Evolutionary conservation across 2,329 filamentous ascomycete genomes (phyloP).

Genomic region (Colletotrichum kahawae): DNA sequence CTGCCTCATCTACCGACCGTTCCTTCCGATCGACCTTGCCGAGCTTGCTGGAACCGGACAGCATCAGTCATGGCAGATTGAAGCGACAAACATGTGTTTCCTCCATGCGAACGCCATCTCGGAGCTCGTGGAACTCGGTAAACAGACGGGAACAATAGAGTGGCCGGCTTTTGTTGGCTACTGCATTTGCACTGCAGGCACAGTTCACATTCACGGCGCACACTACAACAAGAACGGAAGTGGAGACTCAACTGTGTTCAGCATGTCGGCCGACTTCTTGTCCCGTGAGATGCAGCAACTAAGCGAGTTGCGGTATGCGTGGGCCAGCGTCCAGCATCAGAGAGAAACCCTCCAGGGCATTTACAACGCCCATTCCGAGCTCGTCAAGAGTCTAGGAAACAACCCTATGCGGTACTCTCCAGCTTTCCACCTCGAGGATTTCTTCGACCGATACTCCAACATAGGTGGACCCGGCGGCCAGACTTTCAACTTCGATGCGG

Average conservation of each 20-base stretch:
- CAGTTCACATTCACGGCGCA: slow-evolving; percentile 85
- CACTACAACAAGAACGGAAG: slow-evolving; percentile 68
- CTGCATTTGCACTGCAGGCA: slow-evolving; percentile 85
- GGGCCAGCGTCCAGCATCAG: slow-evolving; percentile 82
- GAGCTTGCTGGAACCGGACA: slow-evolving; percentile 82
- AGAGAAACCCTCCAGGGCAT: slow-evolving; percentile 79
- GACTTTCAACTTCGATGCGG: slow-evolving; percentile 70
- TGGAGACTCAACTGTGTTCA: slow-evolving; percentile 68
- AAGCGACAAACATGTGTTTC: slow-evolving; percentile 86
- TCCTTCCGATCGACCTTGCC: slow-evolving; percentile 82
- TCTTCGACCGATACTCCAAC: slow-evolving; percentile 79
- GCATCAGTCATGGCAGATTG: slow-evolving; percentile 91
- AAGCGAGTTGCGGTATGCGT: slow-evolving; percentile 74
- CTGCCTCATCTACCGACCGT: slow-evolving; percentile 85
- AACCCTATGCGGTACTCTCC: slow-evolving; percentile 76
- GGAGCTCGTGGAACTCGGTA: slow-evolving; percentile 80
- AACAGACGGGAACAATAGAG: slow-evolving; percentile 75
- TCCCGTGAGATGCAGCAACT: slow-evolving; percentile 82
- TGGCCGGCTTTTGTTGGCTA: slow-evolving; percentile 90
- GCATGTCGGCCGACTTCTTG: slow-evolving; percentile 70
- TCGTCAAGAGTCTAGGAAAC: slow-evolving; percentile 74
- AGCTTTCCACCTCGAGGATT: slow-evolving; percentile 85
- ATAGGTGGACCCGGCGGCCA: slow-evolving; percentile 63
- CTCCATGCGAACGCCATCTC: slow-evolving; percentile 87
- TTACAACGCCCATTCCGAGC: slow-evolving; percentile 77